Percentiles rank a stretch among this genome's conserved stretches.
Evolutionary conservation across 108 stramenopile genomes (phyloP).

Genomic region (Fragilaria crotonensis): DNA sequence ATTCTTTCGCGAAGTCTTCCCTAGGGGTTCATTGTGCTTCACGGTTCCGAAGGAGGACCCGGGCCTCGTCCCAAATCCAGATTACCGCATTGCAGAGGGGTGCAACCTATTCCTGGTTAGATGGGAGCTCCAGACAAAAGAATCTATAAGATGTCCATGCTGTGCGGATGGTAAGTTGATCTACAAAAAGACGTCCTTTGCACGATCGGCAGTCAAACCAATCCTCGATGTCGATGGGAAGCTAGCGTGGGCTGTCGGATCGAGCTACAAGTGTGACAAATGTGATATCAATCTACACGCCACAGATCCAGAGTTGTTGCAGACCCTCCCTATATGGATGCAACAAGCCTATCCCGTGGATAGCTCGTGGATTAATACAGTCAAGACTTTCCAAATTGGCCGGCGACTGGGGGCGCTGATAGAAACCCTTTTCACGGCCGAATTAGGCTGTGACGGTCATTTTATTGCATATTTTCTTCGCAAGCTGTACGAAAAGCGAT

Average conservation of each 20-base stretch:
- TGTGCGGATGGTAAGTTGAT: background rate
- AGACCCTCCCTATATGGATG: background rate
- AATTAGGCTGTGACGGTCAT: background rate
- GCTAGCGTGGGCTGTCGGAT: background rate
- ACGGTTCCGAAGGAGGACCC: background rate
- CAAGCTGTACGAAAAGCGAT: background rate
- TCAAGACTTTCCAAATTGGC: background rate
- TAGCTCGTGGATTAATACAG: background rate
- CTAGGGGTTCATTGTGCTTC: background rate
- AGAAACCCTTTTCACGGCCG: background rate
- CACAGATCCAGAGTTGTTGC: background rate
- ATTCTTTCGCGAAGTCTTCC: background rate
- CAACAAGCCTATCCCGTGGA: background rate
- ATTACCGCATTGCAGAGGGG: background rate
- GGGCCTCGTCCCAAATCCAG: background rate
- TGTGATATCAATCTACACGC: background rate
- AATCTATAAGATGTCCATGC: background rate
- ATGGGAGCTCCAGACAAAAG: background rate
- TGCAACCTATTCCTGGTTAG: background rate
- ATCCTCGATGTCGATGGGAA: background rate
- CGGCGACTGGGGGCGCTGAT: background rate
- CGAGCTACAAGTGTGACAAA: background rate
- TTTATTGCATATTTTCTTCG: background rate
- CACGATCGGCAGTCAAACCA: background rate
- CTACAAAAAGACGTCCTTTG: background rate